Conservation (phyloP, 441 rosid genomes). For the Croton laevigatus region DNA sequence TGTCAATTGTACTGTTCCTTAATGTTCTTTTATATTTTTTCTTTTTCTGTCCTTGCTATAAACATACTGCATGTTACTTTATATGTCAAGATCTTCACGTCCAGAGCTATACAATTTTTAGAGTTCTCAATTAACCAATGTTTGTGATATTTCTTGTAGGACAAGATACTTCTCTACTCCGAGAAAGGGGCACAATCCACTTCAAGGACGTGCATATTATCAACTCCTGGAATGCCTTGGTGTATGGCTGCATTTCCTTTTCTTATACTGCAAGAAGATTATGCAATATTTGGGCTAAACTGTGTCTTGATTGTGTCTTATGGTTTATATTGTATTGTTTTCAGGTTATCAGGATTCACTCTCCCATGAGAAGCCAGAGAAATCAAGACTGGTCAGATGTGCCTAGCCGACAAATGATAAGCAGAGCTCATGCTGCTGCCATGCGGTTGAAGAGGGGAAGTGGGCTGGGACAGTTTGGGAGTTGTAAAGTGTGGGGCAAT, state of each 20-base stretch:
- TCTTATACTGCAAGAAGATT: slow-evolving; percentile 3
- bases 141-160: slow-evolving; percentile 40
- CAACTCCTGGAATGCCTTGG: slow-evolving; percentile 97
- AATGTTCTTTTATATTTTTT: not conserved
- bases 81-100: not conserved
- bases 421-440: slow-evolving; percentile 74
- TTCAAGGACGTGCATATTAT: slow-evolving; percentile 97
- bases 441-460: slow-evolving; percentile 61
- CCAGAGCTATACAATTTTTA: not conserved
- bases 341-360: slow-evolving; percentile 93
- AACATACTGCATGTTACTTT: not conserved
- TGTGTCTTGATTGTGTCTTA: slow-evolving; percentile 20
- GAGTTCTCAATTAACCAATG: not conserved
- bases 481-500: slow-evolving; percentile 89
- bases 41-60: not conserved
- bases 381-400: slow-evolving; percentile 85
- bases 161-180: slow-evolving; percentile 92
- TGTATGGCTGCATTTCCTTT: slow-evolving; percentile 42
- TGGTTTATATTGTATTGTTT: slow-evolving; percentile 2
- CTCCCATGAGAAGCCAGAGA: slow-evolving; percentile 84
- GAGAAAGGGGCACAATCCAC: slow-evolving; percentile 97
- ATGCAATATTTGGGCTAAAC: not conserved
- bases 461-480: slow-evolving; percentile 67
- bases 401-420: slow-evolving; percentile 74
- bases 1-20: not conserved